phyloP scores from a whole-genome alignment of 2,329 filamentous ascomycete genomes.

The Blumeria graminis region DNA sequence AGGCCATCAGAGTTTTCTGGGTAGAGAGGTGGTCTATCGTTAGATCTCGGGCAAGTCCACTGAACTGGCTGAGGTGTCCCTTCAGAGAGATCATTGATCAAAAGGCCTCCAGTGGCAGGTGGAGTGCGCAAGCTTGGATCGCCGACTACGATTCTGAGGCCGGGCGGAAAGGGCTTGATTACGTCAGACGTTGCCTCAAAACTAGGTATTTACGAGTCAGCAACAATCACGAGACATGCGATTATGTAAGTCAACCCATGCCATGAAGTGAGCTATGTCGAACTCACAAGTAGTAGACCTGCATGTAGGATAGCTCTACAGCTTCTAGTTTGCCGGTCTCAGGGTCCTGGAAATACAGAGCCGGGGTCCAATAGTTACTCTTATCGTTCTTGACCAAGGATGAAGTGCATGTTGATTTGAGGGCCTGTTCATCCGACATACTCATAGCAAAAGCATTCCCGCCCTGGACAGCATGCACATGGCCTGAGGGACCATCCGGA shows the following conservation, averaged over 20 bases:
- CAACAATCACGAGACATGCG: background rate
- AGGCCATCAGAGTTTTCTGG: slow-evolving; percentile 28
- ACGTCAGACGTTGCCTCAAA: slow-evolving; percentile 39
- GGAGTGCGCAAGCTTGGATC: slow-evolving; percentile 37
- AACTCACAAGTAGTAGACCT: slow-evolving; percentile 48
- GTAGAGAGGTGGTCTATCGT: slow-evolving; percentile 26
- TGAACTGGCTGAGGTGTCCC: slow-evolving; percentile 29
- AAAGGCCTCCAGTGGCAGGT: slow-evolving; percentile 25
- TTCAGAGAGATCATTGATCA: slow-evolving; percentile 26
- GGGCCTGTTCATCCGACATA: slow-evolving; percentile 34
- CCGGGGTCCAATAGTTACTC: slow-evolving; percentile 72
- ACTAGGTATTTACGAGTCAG: slow-evolving; percentile 12
- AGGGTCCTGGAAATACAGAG: slow-evolving; percentile 49
- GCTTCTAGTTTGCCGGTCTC: slow-evolving; percentile 36
- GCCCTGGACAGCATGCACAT: slow-evolving; percentile 56
- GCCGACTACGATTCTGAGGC: slow-evolving; percentile 65
- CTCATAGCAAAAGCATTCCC: slow-evolving; percentile 25
- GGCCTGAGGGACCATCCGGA: slow-evolving; percentile 31
- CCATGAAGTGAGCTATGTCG: too few species aligned
- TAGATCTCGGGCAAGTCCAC: slow-evolving; percentile 33
- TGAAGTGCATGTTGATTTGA: slow-evolving; percentile 48
- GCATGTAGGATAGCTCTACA: slow-evolving; percentile 40
- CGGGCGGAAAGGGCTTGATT: slow-evolving; percentile 47
- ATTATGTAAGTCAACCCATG: background rate
- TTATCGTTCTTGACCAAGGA: slow-evolving; percentile 60